phyloP scores from a whole-genome alignment of 2,329 filamentous ascomycete species.

The Pyricularia grisea region DNA sequence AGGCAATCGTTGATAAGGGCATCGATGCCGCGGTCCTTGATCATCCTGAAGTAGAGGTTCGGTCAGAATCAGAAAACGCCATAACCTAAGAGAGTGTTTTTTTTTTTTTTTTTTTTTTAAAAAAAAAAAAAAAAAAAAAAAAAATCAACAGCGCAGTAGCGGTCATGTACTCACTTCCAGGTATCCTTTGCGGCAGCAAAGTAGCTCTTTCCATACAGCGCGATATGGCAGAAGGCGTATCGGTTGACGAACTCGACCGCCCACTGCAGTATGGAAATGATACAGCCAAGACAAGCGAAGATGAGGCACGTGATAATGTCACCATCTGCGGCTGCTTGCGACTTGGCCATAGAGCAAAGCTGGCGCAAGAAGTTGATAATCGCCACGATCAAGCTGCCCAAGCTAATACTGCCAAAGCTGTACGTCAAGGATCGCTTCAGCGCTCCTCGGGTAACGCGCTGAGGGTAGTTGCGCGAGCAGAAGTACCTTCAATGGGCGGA shows the following conservation, averaged over 20 bases:
- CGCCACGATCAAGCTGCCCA: constrained; percentile 79
- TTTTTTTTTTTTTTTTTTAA: too few relatives aligned
- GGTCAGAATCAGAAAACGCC: background rate
- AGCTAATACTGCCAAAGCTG: constrained; percentile 82
- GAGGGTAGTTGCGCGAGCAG: constrained; percentile 59
- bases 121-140: background rate
- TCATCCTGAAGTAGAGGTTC: constrained; percentile 45
- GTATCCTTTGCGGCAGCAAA: constrained; percentile 81
- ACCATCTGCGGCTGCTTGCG: constrained; percentile 53
- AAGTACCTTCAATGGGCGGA: constrained; percentile 50
- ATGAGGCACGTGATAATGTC: constrained; percentile 57
- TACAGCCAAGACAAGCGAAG: constrained; percentile 67
- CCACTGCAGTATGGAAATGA: constrained; percentile 76
- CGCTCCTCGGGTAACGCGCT: constrained; percentile 72
- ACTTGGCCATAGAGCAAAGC: constrained; percentile 67
- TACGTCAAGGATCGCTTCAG: constrained; percentile 76
- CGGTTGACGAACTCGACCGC: constrained; percentile 81
- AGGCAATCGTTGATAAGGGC: constrained; percentile 85
- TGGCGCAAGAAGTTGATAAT: constrained; percentile 81
- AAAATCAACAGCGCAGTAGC: background rate
- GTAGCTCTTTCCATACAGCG: constrained; percentile 84
- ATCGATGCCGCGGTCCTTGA: constrained; percentile 85
- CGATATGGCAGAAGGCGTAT: constrained; percentile 88
- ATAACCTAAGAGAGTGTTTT: too few relatives aligned
- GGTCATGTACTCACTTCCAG: constrained; percentile 46